These are phyloP conservation scores for Fusarium poae DNA, from an alignment of 2,329 filamentous ascomycete genomes.

Conservation along the genomic window DNA sequence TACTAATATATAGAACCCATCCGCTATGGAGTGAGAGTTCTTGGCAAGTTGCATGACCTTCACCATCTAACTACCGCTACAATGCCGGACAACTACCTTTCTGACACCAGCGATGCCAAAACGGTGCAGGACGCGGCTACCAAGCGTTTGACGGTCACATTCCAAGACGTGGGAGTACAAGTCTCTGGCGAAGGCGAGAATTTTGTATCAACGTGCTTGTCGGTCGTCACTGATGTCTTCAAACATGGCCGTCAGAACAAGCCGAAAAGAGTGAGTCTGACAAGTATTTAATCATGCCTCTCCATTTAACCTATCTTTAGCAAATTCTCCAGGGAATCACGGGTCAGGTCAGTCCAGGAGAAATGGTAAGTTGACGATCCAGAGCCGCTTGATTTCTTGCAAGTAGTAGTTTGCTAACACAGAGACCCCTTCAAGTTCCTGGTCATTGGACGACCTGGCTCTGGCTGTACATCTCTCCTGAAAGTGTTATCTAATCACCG, in stretches of 20 bases:
- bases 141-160: background rate
- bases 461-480: background rate
- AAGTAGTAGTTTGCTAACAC: background rate
- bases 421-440: background rate
- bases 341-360: background rate
- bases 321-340: background rate
- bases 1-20: no score
- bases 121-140: accelerated
- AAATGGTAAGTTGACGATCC: background rate
- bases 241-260: no score
- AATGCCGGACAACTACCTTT: background rate
- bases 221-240: background rate
- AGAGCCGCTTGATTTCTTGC: accelerated
- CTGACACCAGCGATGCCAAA: background rate
- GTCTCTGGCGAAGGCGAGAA: background rate
- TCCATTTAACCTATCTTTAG: background rate
- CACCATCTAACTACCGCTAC: background rate
- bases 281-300: no score
- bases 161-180: background rate
- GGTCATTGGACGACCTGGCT: background rate
- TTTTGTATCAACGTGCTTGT: background rate
- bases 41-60: no score
- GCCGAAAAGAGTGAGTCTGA: background rate
- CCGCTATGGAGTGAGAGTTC: no score
- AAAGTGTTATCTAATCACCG: background rate